Evolutionary conservation across 2,329 filamentous ascomycete genomes (phyloP), one percentile per base, ranked within the genome.

Genomic region (Phaeosphaeriaceae sp.): DNA sequence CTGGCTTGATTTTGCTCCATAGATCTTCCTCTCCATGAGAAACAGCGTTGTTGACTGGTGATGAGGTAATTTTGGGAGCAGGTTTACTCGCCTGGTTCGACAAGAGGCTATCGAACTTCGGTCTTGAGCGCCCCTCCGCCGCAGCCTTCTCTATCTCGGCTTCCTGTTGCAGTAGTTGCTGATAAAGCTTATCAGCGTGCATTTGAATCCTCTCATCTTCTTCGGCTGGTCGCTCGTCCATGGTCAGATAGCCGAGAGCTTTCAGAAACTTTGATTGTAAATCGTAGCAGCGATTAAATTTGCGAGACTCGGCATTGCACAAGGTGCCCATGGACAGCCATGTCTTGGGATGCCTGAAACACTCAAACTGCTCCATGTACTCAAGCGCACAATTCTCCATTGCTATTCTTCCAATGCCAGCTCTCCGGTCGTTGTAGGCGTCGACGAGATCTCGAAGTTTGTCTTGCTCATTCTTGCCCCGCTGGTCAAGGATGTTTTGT

Each of bases 371-470:
- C 50, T 87, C 87, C 68, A 90, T 81, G 76, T 97, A 91, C 71
- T 96, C 90, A 52, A 92, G 74, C 1, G 91, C 88, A 74, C 94
- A 99, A 72, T 97, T 99, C 77, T 99, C 94, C 67, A 96, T 80
- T 8, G 93, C 92, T 1, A 91, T 89, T 34, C 83, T 81, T 23
- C 89, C 90, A 54, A 97, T 89, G 46, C 85, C 82, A 28, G 84
- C 83, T 70, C 89, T 90, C 54, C 92, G 86, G 68, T 90, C 85
- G 72, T 96, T 95, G 81, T 87, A 95, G 6, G 85, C 87, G 44
- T 93, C 88, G 42, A 97, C 79, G 47, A 97, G 86, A 69, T 90
- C 86, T 71, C 83, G 81, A 58, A 95, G 81, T 71, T 89, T 88
- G 68, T 96, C 92, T 65, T 91, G 86, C 62, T 94, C 89, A 32